Base-by-base conservation (phyloP, 768 basidiomycete genomes). In the Lactarius psammicola region DNA sequence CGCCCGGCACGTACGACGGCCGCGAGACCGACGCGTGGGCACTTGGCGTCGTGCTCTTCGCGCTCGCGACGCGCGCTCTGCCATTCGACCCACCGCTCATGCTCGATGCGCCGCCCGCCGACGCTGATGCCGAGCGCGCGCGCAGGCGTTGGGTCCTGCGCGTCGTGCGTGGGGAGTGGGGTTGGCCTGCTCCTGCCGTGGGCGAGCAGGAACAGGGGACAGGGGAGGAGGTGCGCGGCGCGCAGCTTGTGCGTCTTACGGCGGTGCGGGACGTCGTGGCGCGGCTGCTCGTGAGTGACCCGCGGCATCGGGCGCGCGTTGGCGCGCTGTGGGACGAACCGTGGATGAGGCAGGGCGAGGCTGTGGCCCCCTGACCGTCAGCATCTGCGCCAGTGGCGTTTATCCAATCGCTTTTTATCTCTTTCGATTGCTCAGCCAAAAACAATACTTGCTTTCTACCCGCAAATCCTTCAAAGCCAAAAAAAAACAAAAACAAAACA, bases 1-100 rank as follows among this genome's bases (percentile, higher is more conserved):
- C 61, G 34, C 81, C 79, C 34, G 78, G 79, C 56, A 78, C 81
- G 36, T 95, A 95, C 76, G 92, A 96, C 75, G 92, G 90, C 2
- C 80, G 91, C 17, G 82, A 87, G 73, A 94, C 92, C 60, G 94
- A 95, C 74, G 86, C 88, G 15, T 95, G 94, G 94, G 92, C 92
- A 11, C 87, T 88, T 71, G 93, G 93, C 1, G 88, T 94, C n/a
- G 91, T 94, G 57, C 76, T 95, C 15, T 96, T 85, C 75, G 90
- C 89, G 40, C 79, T 95, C 58, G 82, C 87, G 9, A 86, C 82
- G 44, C 81, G 92, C 44, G 76, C 80, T 40, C 74, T 95, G 60
- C 94, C 92, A 4, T 96, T 96, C 77, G 92, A 79, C 56, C 53
- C 71, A 15, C 64, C 71, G 0, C 61, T 60, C 58, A 56, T 64